Conservation (phyloP, 345 rosid species). For the Eucalyptus brandiana region DNA sequence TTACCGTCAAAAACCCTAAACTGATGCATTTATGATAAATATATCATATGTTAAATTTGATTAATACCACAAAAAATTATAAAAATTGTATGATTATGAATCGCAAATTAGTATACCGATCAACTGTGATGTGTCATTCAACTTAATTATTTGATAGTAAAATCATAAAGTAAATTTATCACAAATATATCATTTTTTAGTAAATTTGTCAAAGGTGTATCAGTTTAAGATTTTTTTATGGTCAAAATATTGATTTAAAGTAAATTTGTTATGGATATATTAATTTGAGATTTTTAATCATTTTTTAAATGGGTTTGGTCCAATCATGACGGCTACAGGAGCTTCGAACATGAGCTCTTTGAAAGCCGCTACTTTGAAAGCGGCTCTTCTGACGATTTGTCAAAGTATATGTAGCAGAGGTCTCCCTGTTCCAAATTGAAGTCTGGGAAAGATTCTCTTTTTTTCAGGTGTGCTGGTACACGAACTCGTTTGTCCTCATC, state of each 20-base stretch:
- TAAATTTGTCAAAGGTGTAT: no score
- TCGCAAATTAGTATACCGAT: accelerated
- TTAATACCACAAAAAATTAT: no score
- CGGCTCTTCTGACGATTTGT: background rate
- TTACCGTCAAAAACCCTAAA: accelerated
- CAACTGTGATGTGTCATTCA: accelerated
- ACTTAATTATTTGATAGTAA: accelerated
- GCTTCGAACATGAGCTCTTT: background rate
- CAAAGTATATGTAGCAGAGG: background rate
- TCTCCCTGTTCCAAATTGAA: background rate
- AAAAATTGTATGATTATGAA: no score
- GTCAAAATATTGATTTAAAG: accelerated
- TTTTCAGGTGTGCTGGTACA: background rate
- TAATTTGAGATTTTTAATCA: accelerated
- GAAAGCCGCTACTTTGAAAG: background rate
- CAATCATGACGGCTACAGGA: background rate
- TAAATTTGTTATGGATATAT: accelerated
- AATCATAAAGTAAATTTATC: no score
- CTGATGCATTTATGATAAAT: accelerated
- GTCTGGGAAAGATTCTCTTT: background rate
- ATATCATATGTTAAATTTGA: accelerated
- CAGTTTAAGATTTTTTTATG: accelerated
- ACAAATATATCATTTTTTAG: accelerated
- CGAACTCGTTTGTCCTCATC: background rate
- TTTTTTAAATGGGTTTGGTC: background rate